phyloP scores from a whole-genome alignment of 345 rosid genomes.

The Hypericum perforatum region DNA sequence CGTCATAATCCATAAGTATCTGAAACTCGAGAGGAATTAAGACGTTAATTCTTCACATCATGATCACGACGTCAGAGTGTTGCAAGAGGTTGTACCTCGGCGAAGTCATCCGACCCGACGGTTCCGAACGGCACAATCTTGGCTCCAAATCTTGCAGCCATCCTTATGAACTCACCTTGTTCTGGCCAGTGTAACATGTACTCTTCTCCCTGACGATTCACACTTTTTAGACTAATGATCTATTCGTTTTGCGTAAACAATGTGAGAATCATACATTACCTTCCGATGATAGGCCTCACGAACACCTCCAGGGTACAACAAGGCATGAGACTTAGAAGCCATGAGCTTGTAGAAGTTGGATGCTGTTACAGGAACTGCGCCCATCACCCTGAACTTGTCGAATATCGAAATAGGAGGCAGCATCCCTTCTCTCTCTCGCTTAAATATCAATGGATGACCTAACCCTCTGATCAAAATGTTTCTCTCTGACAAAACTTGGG shows the following conservation, averaged over 20 bases:
- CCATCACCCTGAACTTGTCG: slow-evolving; percentile 46
- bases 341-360: slow-evolving; percentile 45
- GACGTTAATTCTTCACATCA: neutral
- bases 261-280: slow-evolving; percentile 23
- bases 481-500: slow-evolving; percentile 31
- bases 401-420: slow-evolving; percentile 23
- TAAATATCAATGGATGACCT: slow-evolving; percentile 51
- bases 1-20: slow-evolving; percentile 54
- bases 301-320: slow-evolving; percentile 75
- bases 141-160: slow-evolving; percentile 81
- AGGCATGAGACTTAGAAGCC: slow-evolving; percentile 49
- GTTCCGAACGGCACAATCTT: slow-evolving; percentile 75
- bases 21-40: slow-evolving; percentile 6
- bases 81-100: slow-evolving; percentile 33
- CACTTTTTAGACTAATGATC: neutral
- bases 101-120: slow-evolving; percentile 69
- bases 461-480: slow-evolving; percentile 58
- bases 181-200: slow-evolving; percentile 83
- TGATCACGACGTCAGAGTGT: too few species aligned
- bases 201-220: slow-evolving; percentile 51
- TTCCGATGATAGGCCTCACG: slow-evolving; percentile 80
- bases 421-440: slow-evolving; percentile 20
- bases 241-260: too few species aligned
- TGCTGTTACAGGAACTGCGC: slow-evolving; percentile 64
- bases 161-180: slow-evolving; percentile 63